Conservation (phyloP, 495 filamentous ascomycete genomes). For the Parathielavia appendiculata region DNA sequence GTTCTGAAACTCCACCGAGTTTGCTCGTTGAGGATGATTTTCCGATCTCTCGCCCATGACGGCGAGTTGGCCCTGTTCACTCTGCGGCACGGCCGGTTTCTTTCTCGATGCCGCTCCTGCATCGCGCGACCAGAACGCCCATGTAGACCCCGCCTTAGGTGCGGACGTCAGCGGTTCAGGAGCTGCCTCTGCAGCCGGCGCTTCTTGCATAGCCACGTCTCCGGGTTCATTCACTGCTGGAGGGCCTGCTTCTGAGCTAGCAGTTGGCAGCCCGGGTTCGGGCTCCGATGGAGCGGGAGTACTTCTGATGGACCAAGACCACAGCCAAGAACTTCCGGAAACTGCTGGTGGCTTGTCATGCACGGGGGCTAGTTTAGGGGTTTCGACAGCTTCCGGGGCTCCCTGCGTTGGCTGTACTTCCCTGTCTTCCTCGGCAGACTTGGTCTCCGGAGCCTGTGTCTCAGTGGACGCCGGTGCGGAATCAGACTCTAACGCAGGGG, state of each 20-base stretch:
- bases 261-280: slow-evolving; percentile 16
- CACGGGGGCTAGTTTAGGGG: slow-evolving; percentile 17
- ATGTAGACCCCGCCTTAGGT: slow-evolving; percentile 58
- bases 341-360: slow-evolving; percentile 17
- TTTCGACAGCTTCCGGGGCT: slow-evolving; percentile 21
- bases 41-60: slow-evolving; percentile 64
- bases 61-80: slow-evolving; percentile 61
- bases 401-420: slow-evolving; percentile 20
- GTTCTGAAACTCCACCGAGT: slow-evolving; percentile 46
- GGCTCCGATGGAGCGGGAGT: slow-evolving; percentile 1
- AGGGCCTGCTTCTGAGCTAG: slow-evolving; percentile 17
- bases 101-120: slow-evolving; percentile 39
- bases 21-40: slow-evolving; percentile 55
- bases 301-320: slow-evolving; percentile 39
- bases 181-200: slow-evolving; percentile 24
- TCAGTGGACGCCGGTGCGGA: slow-evolving; percentile 14
- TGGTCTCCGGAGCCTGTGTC: slow-evolving; percentile 1
- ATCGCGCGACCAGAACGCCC: slow-evolving; percentile 82
- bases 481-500: slow-evolving; percentile 21
- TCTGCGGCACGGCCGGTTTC: slow-evolving; percentile 15
- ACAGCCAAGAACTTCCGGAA: slow-evolving; percentile 47
- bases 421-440: slow-evolving; percentile 14
- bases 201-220: slow-evolving; percentile 38
- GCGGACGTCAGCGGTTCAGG: slow-evolving; percentile 28
- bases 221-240: slow-evolving; percentile 29